Base-by-base conservation (phyloP, 2,329 filamentous ascomycete species). In the Cercospora janseana region DNA sequence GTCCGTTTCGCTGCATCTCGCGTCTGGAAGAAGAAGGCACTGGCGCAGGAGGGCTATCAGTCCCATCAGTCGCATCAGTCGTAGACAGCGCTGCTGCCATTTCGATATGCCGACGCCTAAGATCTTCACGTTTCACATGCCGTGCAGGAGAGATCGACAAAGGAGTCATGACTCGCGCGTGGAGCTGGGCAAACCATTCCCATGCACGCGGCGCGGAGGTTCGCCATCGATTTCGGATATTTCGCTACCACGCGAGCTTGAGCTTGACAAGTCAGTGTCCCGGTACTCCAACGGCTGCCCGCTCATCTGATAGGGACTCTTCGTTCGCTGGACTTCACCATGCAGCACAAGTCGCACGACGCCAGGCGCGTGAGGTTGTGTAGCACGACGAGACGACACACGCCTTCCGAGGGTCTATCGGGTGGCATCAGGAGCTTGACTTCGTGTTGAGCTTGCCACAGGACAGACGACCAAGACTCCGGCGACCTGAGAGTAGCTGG, bases 181-280 rank as follows among this genome's bases (percentile, higher is more conserved):
- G 2, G 27, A 31, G 31, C 16, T 24, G 24, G 26, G 23, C 24
- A 16, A 32, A 44, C 41, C 27, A n/a, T 2, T 31, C 15, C 12
- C 27, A 4, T 20, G 15, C 8, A 8, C 8, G 3, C 6, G 6
- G 18, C 26, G 21, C 24, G 40, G 24, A 15, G 21, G 35, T 40
- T 13, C 16, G 35, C 26, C 24, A 44, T 44, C 21, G 41, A 28
- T 28, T 32, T 44, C 21, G 16, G 12, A 26, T 13, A 32, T 21
- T 18, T 29, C 27, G 24, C 18, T 29, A 21, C 41, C 26, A 44
- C 28, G 41, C 21, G 23, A 24, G 8, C 38, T 23, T 28, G 41
- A 29, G 26, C 41, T 44, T 32, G 24, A 21, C 41, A 32, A 44
- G 41, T 44, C 41, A 44, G 15, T 29, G 13, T 28, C 26, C 18